phyloP scores from a whole-genome alignment of 2,329 filamentous ascomycete genomes.

The Coleophoma cylindrospora region DNA sequence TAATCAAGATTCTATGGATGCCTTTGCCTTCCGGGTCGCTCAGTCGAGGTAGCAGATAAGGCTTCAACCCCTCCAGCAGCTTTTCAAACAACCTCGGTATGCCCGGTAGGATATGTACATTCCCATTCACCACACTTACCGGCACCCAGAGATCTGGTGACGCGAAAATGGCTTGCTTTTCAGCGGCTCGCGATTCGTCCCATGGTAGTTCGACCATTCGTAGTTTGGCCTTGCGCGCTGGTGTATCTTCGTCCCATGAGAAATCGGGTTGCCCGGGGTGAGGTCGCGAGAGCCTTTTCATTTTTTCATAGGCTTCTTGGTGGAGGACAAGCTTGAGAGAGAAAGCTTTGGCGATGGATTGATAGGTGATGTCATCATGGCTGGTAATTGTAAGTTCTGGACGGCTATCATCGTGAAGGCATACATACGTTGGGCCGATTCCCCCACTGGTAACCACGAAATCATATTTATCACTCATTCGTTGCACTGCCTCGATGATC shows the following conservation, averaged over 20 bases:
- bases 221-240: slow-evolving; percentile 73
- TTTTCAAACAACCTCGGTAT: slow-evolving; percentile 78
- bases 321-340: slow-evolving; percentile 71
- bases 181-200: slow-evolving; percentile 58
- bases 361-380: slow-evolving; percentile 97
- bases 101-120: slow-evolving; percentile 88
- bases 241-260: slow-evolving; percentile 78
- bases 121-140: slow-evolving; percentile 82
- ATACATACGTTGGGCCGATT: slow-evolving; percentile 83
- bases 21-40: slow-evolving; percentile 77
- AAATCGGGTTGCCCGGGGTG: slow-evolving; percentile 71
- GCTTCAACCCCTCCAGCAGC: slow-evolving; percentile 73
- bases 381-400: slow-evolving; percentile 34
- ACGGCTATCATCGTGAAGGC: too few relatives aligned
- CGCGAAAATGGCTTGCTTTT: slow-evolving; percentile 74
- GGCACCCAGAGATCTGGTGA: slow-evolving; percentile 87
- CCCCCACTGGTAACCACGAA: slow-evolving; percentile 94
- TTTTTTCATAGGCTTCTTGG: slow-evolving; percentile 69
- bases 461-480: slow-evolving; percentile 88
- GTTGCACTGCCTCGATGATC: slow-evolving; percentile 75
- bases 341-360: slow-evolving; percentile 90
- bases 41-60: slow-evolving; percentile 64
- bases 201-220: slow-evolving; percentile 87
- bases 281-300: slow-evolving; percentile 75
- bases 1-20: slow-evolving; percentile 73